These are phyloP conservation scores for Mortierella sp. DNA, from an alignment of 371 early-diverging fungal species.

Conservation along the genomic window DNA sequence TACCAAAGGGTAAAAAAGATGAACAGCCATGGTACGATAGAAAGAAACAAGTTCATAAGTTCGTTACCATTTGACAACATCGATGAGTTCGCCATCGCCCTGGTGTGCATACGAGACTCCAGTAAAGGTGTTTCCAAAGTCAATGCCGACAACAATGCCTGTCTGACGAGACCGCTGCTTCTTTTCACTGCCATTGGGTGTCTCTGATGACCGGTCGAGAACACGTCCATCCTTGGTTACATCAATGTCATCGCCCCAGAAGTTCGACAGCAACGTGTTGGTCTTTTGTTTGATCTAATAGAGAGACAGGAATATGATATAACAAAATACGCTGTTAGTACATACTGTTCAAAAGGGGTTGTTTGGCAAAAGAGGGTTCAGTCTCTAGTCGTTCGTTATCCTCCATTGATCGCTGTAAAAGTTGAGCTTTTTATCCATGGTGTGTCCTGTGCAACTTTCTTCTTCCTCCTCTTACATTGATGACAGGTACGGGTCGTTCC, in stretches of 20 bases:
- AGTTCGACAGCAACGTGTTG: slow-evolving; percentile 49
- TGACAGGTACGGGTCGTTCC: slow-evolving; percentile 50
- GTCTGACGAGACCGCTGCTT: slow-evolving; percentile 35
- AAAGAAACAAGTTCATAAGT: background rate
- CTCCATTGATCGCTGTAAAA: background rate
- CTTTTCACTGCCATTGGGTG: slow-evolving; percentile 29
- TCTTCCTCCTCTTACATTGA: slow-evolving; percentile 28
- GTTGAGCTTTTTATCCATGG: background rate
- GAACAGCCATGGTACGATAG: background rate
- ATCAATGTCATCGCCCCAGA: slow-evolving; percentile 52
- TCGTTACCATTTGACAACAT: slow-evolving; percentile 51
- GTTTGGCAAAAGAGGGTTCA: background rate
- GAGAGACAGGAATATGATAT: background rate
- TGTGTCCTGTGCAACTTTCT: background rate
- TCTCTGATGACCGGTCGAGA: slow-evolving; percentile 35
- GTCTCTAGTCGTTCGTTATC: background rate
- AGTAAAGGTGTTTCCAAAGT: slow-evolving; percentile 56
- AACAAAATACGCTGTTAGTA: background rate
- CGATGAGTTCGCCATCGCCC: slow-evolving; percentile 55
- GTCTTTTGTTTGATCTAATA: slow-evolving; percentile 39
- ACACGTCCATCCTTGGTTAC: slow-evolving; percentile 44
- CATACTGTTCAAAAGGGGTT: background rate
- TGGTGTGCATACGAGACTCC: slow-evolving; percentile 54
- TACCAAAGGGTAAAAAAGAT: background rate
- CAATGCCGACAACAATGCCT: slow-evolving; percentile 56